Conservation (phyloP, 2,329 filamentous ascomycete genomes). For the Hortaea sp. region DNA sequence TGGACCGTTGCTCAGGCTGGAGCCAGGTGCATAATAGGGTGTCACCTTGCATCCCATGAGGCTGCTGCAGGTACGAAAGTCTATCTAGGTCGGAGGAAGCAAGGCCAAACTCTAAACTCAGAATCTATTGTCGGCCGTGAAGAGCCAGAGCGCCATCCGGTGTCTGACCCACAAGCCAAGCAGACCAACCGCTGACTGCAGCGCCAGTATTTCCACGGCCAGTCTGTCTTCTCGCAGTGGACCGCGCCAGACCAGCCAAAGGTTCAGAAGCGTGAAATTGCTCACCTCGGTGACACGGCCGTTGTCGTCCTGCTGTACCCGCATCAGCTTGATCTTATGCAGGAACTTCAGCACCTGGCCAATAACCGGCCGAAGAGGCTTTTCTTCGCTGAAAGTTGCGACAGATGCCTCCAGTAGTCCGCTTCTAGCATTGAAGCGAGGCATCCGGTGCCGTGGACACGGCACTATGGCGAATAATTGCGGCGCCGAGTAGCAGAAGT, state of each 20-base stretch:
- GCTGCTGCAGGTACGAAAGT: conserved; percentile 2
- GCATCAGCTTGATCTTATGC: conserved; percentile 56
- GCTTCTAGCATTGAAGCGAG: conserved; percentile 74
- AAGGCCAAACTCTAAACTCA: not conserved
- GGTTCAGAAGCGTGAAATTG: conserved; percentile 87
- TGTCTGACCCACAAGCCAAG: conserved; percentile 78
- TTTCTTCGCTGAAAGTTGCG: conserved; percentile 54
- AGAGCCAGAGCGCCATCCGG: conserved; percentile 74
- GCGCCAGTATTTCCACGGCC: conserved; percentile 64
- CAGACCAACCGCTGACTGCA: conserved; percentile 70
- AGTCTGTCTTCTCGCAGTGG: conserved; percentile 80
- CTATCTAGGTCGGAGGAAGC: not conserved
- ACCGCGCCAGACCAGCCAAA: conserved; percentile 93
- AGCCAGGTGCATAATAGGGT: not conserved
- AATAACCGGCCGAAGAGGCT: conserved; percentile 58
- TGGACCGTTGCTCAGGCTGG: no score
- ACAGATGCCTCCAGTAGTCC: conserved; percentile 80
- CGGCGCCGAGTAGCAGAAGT: conserved; percentile 87
- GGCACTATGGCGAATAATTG: conserved; percentile 85
- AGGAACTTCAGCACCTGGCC: conserved; percentile 57
- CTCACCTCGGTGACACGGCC: conserved; percentile 68
- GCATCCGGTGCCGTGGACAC: conserved; percentile 85
- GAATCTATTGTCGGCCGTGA: conserved; percentile 69
- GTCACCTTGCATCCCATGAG: conserved; percentile 3
- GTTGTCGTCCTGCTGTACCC: conserved; percentile 55